Percentiles rank a stretch among this genome's conserved stretches.
These are phyloP conservation scores for Penstemon davidsonii DNA, from an alignment of 257 asterid genomes.

Conservation along the genomic window DNA sequence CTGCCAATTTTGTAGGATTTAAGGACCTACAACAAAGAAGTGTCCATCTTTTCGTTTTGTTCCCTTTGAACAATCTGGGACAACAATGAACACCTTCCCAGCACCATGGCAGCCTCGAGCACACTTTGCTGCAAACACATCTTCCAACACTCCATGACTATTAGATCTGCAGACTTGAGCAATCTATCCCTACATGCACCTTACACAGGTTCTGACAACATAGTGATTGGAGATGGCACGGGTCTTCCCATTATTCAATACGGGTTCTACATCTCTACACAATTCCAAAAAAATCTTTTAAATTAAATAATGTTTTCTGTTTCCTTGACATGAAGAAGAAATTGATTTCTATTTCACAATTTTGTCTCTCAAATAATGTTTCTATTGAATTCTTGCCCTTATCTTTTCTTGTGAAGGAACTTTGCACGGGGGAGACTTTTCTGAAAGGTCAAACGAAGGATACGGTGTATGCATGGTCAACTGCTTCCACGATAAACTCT, in stretches of 20 bases:
- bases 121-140: not conserved
- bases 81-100: not conserved
- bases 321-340: not conserved
- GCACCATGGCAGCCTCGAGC: not conserved
- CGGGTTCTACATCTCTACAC: not conserved
- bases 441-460: not conserved
- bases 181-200: not conserved
- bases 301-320: not conserved
- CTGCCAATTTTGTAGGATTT: not conserved
- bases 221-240: conserved; percentile 1
- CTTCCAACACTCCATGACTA: not conserved
- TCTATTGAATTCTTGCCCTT: not conserved
- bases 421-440: not conserved
- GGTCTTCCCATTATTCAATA: conserved; percentile 9
- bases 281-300: not conserved
- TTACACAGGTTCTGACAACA: conserved; percentile 8
- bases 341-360: not conserved
- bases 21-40: not conserved
- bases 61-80: too few species aligned
- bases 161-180: not conserved
- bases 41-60: not conserved
- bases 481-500: too few species aligned
- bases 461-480: too few species aligned
- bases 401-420: not conserved
- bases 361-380: not conserved